Evolutionary conservation across 2,329 filamentous ascomycete species (phyloP), one percentile per base, ranked within the genome.

Genomic region (Ceratocystis harringtonii): DNA sequence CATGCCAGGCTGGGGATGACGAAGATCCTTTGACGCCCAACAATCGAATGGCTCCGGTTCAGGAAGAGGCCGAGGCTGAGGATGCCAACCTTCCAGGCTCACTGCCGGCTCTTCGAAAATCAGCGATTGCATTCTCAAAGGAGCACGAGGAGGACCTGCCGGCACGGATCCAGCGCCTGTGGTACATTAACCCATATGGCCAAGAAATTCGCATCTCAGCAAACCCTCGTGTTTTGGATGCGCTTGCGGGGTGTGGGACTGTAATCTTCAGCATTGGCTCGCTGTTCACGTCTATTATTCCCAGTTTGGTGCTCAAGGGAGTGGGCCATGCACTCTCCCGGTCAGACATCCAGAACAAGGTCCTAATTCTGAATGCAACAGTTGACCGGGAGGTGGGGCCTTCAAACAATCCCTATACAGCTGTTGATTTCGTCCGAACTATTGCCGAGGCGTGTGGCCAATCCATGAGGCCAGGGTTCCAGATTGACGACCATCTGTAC

Each of bases 171-270:
- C 80, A 86, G 65, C 78, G 92, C 1, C 81, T 97, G 41, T 97
- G 91, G 90, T 97, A 97, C 77, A 97, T 97, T 77, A 97, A 96
- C 72, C 92, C 92, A 0, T 97, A 96, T 74, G 92, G 92, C n/a
- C 90, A 96, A 73, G 92, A 96, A 75, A 96, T 97, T 70, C 84
- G 86, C 19, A 89, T 92, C 0, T 82, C 86, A 0, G 88, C 90
- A 1, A 97, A 96, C 71, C 86, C 90, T 0, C 85, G 90, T 62
- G 90, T 92, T 0, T 71, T 95, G 0, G 81, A 84, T 6, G 84
- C 90, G 0, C 74, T 97, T 0, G 76, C 78, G 17, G 76, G 77
- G 1, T 81, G 88, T 0, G 81, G 84, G 65, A 86, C 84, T 1
- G 80, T 96, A 7, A 83, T 97, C 58, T 97, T 96, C 76, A 92